Evolutionary conservation across 768 basidiomycete genomes (phyloP).

Genomic region (Tylopilus rubrobrunneus): DNA sequence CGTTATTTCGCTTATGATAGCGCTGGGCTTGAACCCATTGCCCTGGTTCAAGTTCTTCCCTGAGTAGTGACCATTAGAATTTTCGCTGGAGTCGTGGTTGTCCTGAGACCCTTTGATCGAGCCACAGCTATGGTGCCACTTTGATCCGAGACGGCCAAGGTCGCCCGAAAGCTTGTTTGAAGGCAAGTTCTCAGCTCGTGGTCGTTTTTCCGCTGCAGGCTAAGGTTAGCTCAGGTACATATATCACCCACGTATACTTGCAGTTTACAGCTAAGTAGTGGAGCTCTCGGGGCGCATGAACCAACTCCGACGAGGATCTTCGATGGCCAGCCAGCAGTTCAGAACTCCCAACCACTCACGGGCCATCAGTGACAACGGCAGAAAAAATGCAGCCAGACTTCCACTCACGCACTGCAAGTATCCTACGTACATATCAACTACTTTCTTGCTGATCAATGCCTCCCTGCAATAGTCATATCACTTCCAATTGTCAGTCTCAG

Average conservation of each 20-base stretch:
- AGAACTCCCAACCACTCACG: neutral
- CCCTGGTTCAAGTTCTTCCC: neutral
- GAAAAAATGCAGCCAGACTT: slow-evolving; percentile 1
- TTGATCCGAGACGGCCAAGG: slow-evolving; percentile 5
- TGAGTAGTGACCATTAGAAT: neutral
- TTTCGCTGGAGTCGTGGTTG: neutral
- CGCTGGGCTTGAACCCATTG: neutral
- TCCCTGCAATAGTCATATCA: slow-evolving; percentile 23
- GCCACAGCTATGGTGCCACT: neutral
- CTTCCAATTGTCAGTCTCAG: slow-evolving; percentile 30
- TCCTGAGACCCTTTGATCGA: neutral
- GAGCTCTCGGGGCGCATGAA: neutral
- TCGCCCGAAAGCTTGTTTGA: neutral
- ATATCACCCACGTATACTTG: too few relatives aligned
- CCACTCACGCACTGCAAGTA: slow-evolving; percentile 28
- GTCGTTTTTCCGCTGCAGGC: too few relatives aligned
- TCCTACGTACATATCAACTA: neutral
- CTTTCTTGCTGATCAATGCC: neutral
- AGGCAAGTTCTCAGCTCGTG: neutral
- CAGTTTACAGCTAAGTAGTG: neutral
- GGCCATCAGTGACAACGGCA: neutral
- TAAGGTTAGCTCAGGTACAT: too few relatives aligned
- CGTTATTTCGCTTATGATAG: slow-evolving; percentile 10
- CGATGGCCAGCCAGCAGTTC: slow-evolving; percentile 14
- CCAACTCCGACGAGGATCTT: neutral